phyloP scores from a whole-genome alignment of 441 rosid genomes.

The Viola pubescens region DNA sequence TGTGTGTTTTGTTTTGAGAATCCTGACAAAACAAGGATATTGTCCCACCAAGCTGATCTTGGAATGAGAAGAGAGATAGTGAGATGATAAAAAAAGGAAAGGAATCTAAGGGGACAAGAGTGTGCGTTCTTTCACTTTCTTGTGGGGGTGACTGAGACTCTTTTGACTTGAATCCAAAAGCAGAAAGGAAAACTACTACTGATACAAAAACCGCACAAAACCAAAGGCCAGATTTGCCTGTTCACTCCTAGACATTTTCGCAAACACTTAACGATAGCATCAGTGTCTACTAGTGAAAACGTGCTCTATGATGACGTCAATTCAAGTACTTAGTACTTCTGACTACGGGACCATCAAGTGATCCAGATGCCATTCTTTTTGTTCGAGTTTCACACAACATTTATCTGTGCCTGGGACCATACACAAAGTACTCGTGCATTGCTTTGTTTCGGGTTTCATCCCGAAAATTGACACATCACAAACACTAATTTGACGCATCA shows the following conservation, averaged over 20 bases:
- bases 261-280: background rate
- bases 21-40: slow-evolving; percentile 59
- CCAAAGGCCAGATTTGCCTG: slow-evolving; percentile 1
- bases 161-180: slow-evolving; percentile 47
- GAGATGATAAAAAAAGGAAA: slow-evolving; percentile 24
- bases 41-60: slow-evolving; percentile 50
- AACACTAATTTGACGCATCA: background rate
- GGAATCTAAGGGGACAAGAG: slow-evolving; percentile 57
- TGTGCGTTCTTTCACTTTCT: slow-evolving; percentile 69
- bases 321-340: slow-evolving; percentile 31
- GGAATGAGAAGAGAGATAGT: slow-evolving; percentile 18
- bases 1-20: slow-evolving; percentile 33
- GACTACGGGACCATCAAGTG: background rate
- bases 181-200: slow-evolving; percentile 6
- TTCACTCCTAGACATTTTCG: too few species aligned
- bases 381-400: background rate
- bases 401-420: background rate
- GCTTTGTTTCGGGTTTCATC: background rate
- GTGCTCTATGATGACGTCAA: slow-evolving; percentile 15
- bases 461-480: background rate
- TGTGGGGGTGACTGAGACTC: slow-evolving; percentile 58
- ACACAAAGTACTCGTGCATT: background rate
- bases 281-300: background rate
- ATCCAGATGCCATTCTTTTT: background rate
- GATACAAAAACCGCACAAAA: background rate